Percentiles rank a stretch among this genome's conserved stretches.
phyloP scores from a whole-genome alignment of 139 green algal species.

The Desmodesmus armatus region DNA sequence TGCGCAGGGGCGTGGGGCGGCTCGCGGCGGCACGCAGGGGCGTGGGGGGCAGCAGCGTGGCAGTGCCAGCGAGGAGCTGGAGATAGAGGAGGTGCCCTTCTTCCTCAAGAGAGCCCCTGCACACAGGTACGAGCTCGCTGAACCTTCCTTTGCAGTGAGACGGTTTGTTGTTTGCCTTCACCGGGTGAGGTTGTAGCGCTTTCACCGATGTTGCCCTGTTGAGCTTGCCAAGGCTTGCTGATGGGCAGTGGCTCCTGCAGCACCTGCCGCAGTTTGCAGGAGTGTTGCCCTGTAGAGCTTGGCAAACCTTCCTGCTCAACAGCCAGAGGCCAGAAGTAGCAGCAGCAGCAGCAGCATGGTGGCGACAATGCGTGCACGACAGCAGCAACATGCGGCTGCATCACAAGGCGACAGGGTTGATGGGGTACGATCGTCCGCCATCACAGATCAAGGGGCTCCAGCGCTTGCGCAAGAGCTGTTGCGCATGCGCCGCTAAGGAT shows the following conservation, averaged over 20 bases:
- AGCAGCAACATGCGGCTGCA: neutral
- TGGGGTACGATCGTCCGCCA: neutral
- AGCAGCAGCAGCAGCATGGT: neutral
- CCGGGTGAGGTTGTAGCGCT: too few species aligned
- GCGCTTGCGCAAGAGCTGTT: too few species aligned
- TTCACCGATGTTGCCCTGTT: too few species aligned
- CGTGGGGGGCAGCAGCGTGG: neutral
- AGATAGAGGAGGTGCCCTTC: neutral
- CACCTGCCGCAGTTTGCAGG: conserved; percentile 8
- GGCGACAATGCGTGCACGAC: neutral
- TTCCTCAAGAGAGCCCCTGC: too few species aligned
- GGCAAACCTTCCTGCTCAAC: neutral
- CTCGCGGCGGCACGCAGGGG: neutral
- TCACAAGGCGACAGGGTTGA: too few species aligned
- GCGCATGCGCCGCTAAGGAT: too few species aligned
- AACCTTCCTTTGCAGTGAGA: too few species aligned
- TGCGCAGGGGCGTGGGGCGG: neutral
- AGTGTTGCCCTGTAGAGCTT: neutral
- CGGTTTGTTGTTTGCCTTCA: too few species aligned
- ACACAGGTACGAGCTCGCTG: too few species aligned
- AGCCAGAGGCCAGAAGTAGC: neutral
- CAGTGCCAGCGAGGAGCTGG: neutral
- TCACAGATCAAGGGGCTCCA: too few species aligned
- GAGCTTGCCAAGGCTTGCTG: neutral
- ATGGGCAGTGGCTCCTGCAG: neutral